A percentile compares a stretch with the other conserved stretches of the same genome.
These are phyloP conservation scores for Wallacemonas sp. DNA, from an alignment of 208 protist genomes.

Conservation along the genomic window DNA sequence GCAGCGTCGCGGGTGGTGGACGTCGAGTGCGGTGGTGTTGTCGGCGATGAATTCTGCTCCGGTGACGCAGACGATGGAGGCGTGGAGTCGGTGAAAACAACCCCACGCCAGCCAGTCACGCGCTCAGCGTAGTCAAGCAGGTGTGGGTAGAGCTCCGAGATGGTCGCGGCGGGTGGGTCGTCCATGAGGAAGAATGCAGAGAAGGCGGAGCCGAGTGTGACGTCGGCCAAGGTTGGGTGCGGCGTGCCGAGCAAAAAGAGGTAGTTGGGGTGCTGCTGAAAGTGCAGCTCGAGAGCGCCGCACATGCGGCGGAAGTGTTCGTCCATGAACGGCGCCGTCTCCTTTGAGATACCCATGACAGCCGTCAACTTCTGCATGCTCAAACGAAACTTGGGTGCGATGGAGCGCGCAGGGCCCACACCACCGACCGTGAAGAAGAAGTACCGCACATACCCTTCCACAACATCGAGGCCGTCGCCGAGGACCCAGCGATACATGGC, in stretches of 20 bases:
- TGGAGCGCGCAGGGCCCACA: constrained; percentile 37
- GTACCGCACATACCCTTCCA: constrained; percentile 77
- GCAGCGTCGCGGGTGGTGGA: not conserved
- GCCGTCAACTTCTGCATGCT: constrained; percentile 57
- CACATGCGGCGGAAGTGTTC: constrained; percentile 85
- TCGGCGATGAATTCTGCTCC: not conserved
- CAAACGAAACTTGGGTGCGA: constrained; percentile 48
- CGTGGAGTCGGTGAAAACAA: constrained; percentile 3
- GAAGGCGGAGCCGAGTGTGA: constrained; percentile 74
- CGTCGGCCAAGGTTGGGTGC: constrained; percentile 83
- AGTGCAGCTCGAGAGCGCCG: constrained; percentile 65
- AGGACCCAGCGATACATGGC: constrained; percentile 79
- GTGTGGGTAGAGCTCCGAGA: constrained; percentile 64
- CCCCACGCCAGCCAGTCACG: constrained; percentile 78
- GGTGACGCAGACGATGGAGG: constrained; percentile 18
- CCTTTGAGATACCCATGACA: constrained; percentile 58
- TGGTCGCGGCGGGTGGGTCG: constrained; percentile 63
- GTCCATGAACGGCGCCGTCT: constrained; percentile 71
- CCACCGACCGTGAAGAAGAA: constrained; percentile 60
- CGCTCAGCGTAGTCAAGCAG: constrained; percentile 72
- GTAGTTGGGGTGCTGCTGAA: constrained; percentile 35
- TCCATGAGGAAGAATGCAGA: constrained; percentile 79
- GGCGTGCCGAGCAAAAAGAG: constrained; percentile 77
- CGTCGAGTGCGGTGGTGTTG: not conserved
- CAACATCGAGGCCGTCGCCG: constrained; percentile 49